Evolutionary conservation across 768 basidiomycete genomes (phyloP).

Genomic region (Phaeotremella fagi): DNA sequence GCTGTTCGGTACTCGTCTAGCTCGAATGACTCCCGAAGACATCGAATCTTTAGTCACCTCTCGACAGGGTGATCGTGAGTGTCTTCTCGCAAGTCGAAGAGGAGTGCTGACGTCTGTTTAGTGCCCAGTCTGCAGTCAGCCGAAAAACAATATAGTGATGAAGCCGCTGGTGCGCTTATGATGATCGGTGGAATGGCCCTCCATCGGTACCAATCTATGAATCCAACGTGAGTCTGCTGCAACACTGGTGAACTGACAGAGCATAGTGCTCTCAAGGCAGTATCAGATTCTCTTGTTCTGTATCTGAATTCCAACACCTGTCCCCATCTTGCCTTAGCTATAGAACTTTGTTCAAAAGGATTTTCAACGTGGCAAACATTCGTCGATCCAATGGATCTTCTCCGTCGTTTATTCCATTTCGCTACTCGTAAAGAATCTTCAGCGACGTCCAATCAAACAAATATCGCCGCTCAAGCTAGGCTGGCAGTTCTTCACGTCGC

Average conservation of each 20-base stretch:
- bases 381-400: conserved; percentile 79
- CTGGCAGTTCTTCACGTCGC: conserved; percentile 81
- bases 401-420: conserved; percentile 75
- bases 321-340: conserved; percentile 64
- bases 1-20: conserved; percentile 71
- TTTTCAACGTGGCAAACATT: conserved; percentile 94
- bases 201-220: conserved; percentile 71
- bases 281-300: conserved; percentile 72
- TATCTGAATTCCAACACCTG: conserved; percentile 68
- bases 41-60: conserved; percentile 57
- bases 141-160: conserved; percentile 58
- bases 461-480: conserved; percentile 72
- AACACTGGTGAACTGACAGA: neutral
- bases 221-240: conserved; percentile 57
- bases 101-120: conserved; percentile 6
- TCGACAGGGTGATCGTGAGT: conserved; percentile 26
- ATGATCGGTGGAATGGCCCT: conserved; percentile 77
- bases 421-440: conserved; percentile 55
- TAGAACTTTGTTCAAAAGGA: conserved; percentile 84
- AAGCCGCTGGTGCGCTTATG: conserved; percentile 67
- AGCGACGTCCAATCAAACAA: conserved; percentile 52
- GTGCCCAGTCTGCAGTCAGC: conserved; percentile 55
- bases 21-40: conserved; percentile 64
- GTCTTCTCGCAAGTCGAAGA: neutral
- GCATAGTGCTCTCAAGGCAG: conserved; percentile 68